Evolutionary conservation across 306 rosid genomes (phyloP).

Genomic region (Cucumis cinereus): DNA sequence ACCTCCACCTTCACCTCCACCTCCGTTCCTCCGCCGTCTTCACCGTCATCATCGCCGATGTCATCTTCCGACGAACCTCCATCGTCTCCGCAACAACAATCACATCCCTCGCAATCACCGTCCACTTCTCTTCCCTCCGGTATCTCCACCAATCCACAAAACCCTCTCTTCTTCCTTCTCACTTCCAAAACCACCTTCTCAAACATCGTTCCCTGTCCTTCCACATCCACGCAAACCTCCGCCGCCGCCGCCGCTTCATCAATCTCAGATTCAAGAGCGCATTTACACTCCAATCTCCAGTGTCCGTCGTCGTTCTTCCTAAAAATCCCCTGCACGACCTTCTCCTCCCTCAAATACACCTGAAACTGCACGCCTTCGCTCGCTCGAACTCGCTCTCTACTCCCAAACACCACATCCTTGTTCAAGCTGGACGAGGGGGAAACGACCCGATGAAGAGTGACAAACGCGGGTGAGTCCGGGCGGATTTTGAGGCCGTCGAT

Average conservation of each 20-base stretch:
- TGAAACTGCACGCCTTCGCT: slow-evolving; percentile 28
- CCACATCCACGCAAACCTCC: slow-evolving; percentile 33
- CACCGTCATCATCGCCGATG: not conserved
- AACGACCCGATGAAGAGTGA: slow-evolving; percentile 27
- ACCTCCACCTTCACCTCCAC: slow-evolving; percentile 11
- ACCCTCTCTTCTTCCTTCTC: slow-evolving; percentile 14
- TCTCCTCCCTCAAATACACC: slow-evolving; percentile 27
- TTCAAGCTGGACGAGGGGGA: not conserved
- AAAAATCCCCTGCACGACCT: slow-evolving; percentile 30
- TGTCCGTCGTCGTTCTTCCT: slow-evolving; percentile 16
- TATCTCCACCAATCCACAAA: slow-evolving; percentile 26
- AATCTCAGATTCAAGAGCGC: slow-evolving; percentile 13
- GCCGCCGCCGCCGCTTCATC: not conserved
- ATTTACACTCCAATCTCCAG: slow-evolving; percentile 36
- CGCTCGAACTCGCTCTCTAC: slow-evolving; percentile 25
- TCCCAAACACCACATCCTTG: slow-evolving; percentile 19
- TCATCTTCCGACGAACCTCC: slow-evolving; percentile 14
- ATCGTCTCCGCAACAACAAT: not conserved
- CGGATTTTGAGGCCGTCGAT: slow-evolving; percentile 25
- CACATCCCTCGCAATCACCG: slow-evolving; percentile 12
- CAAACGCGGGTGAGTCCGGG: slow-evolving; percentile 23
- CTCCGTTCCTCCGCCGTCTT: not conserved
- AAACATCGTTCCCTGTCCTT: slow-evolving; percentile 25
- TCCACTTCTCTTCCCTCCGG: slow-evolving; percentile 28
- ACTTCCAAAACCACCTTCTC: slow-evolving; percentile 20